Evolutionary conservation across 495 filamentous ascomycete species (phyloP), one percentile per base, ranked within the genome.

Genomic region (Penicillium psychrofluorescens): DNA sequence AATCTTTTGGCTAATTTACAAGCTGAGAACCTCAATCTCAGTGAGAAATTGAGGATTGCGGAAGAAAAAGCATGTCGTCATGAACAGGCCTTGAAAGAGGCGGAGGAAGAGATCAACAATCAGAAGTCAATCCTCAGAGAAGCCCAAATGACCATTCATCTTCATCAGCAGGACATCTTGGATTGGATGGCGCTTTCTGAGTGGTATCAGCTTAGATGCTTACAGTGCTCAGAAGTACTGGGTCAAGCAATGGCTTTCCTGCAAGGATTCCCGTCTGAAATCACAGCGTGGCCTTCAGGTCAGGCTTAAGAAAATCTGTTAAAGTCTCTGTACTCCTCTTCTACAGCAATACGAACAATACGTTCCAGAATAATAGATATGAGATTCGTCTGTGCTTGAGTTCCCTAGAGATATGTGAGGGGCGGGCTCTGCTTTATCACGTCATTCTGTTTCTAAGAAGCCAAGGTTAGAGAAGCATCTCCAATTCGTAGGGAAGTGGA

Each of bases 201-300:
- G 16, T 36, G 32, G 41, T 43, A 43, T 43, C 11, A 43, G 41
- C 33, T 33, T 7, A 43, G 35, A 36, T 43, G 16, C 35, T 35
- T 36, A 0, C 11, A 43, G 27, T 43, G 16, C 33, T 43, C 14
- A 9, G 35, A 36, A 29, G 7, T 36, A 28, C 28, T 43, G 29
- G 32, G 41, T 11, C 16, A 43, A 43, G 36, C 36, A n/a, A 43
- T 44, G 29, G 41, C 11, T 13, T 43, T 43, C 14, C 29, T 43
- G 28, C 2, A 43, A 28, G 41, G 35, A n/a, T 16, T 29, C 16
- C 31, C 9, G 33, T 41, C 29, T 32, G 12, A 41, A 8, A 7
- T 7, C 12, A 41, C 30, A 32, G 30, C 11, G n/a, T n/a, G n/a
- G n/a, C n/a, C n/a, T n/a, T n/a, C n/a, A n/a, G n/a, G n/a, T n/a